A percentile compares a stretch with the other conserved stretches of the same genome.
Evolutionary conservation across 1,284 basidiomycete genomes (phyloP).

Genomic region (Marasmius tenuissimus): DNA sequence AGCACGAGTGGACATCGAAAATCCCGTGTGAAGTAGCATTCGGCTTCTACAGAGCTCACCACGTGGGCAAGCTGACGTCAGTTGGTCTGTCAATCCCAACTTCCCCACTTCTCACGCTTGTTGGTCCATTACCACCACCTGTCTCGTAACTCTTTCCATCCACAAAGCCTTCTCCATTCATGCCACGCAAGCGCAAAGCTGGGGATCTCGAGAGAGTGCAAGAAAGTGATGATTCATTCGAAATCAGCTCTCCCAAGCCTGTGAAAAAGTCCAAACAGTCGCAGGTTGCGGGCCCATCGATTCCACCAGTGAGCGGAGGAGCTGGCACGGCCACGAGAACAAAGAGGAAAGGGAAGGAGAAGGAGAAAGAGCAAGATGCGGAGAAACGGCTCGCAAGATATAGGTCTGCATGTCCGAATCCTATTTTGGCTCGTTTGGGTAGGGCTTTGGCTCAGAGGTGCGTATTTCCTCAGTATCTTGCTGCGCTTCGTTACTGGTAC

Average conservation of each 20-base stretch:
- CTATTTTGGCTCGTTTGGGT: conserved; percentile 60
- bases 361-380: conserved; percentile 10
- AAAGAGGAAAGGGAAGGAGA: conserved; percentile 20
- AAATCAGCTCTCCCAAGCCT: too few species aligned
- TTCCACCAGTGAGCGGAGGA: background rate
- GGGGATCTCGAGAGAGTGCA: background rate
- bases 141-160: too few species aligned
- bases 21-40: too few species aligned
- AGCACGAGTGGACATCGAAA: too few species aligned
- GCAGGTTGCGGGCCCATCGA: background rate
- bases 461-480: conserved; percentile 8
- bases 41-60: too few species aligned
- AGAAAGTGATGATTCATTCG: too few species aligned
- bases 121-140: too few species aligned
- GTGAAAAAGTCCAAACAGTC: background rate
- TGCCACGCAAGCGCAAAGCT: background rate
- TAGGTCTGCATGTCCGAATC: conserved; percentile 59
- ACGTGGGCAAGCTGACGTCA: too few species aligned
- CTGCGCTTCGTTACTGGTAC: background rate
- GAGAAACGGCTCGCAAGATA: conserved; percentile 62
- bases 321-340: background rate
- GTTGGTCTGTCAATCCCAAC: too few species aligned
- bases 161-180: background rate
- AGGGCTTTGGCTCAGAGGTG: conserved; percentile 66
- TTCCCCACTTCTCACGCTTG: too few species aligned